Evolutionary conservation across 306 rosid species (phyloP), one percentile per base, ranked within the genome.

Genomic region (Echinosophora koreensis): DNA sequence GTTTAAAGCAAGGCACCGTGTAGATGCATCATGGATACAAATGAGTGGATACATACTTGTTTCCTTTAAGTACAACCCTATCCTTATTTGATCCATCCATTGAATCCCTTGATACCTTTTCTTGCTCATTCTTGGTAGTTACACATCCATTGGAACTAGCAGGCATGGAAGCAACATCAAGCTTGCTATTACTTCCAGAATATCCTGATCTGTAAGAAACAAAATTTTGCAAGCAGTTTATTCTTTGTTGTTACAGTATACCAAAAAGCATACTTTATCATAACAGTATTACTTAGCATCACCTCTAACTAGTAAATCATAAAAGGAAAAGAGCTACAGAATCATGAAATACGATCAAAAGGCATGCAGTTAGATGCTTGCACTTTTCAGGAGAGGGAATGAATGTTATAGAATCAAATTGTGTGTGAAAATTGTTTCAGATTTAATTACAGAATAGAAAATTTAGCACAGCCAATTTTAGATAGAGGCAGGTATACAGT

Each of bases 141-240:
- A 77, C 57, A 58, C 86, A 85, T 71, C 73, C 83, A 79, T 81
- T 86, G 59, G 88, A 79, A 69, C 84, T 74, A 56, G 83, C 78
- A 74, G 87, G 83, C 70, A 85, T 54, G 69, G 92, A 82, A 79
- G 83, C 78, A 49, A 84, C 84, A 80, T 87, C 91, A 8, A 77
- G 85, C 75, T 88, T 90, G 85, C 77, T 80, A 76, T 55, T 84
- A 71, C 81, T 85, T 56, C 65, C 81, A 70, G 84, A 75, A 38
- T 86, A 73, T 77, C 93, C 94, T 80, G 86, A 87, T 73, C 94
- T 93, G 96, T 51, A 60, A 87, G 61, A 68, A 57, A 56, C 18
- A 50, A 38, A 42, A 67, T 27, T 54, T 77, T 56, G 60, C 77
- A 80, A 70, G 58, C 56, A 37, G 42, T 47, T 81, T 35, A 67